Evolutionary conservation across 139 green algal genomes (phyloP).

Genomic region (Micractinium sp.): DNA sequence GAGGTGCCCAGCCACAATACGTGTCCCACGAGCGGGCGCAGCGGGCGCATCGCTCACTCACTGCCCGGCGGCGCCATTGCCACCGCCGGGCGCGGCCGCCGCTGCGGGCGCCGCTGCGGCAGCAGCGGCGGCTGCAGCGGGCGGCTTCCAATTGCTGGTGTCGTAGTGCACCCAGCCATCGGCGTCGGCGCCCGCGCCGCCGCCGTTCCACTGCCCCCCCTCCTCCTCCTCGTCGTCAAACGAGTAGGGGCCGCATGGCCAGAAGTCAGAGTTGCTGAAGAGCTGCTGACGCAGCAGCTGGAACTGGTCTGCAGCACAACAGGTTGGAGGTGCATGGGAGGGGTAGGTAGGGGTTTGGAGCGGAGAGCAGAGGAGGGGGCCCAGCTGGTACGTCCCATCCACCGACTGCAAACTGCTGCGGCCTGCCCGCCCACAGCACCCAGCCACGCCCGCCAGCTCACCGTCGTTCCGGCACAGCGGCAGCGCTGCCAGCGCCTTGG

Average conservation of each 20-base stretch:
- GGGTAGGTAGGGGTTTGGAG: not conserved
- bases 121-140: not conserved
- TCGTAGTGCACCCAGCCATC: constrained; percentile 50
- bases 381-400: too few relatives aligned
- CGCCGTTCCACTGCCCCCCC: not conserved
- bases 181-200: not conserved
- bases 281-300: constrained; percentile 43
- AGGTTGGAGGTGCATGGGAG: not conserved
- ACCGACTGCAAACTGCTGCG: not conserved
- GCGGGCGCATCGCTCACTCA: not conserved
- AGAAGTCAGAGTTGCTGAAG: constrained; percentile 45
- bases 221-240: constrained; percentile 36
- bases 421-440: not conserved
- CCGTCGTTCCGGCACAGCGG: constrained; percentile 27
- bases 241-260: constrained; percentile 46
- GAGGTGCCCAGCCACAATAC: too few relatives aligned
- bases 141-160: constrained; percentile 40
- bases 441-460: not conserved
- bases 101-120: not conserved
- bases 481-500: constrained; percentile 14
- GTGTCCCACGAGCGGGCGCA: too few relatives aligned
- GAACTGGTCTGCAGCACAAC: constrained; percentile 30
- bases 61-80: not conserved
- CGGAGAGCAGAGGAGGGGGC: not conserved
- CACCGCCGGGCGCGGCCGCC: not conserved